Evolutionary conservation across 129 eudicot species (phyloP), one percentile per base, ranked within the genome.

Genomic region (Centella asiatica): DNA sequence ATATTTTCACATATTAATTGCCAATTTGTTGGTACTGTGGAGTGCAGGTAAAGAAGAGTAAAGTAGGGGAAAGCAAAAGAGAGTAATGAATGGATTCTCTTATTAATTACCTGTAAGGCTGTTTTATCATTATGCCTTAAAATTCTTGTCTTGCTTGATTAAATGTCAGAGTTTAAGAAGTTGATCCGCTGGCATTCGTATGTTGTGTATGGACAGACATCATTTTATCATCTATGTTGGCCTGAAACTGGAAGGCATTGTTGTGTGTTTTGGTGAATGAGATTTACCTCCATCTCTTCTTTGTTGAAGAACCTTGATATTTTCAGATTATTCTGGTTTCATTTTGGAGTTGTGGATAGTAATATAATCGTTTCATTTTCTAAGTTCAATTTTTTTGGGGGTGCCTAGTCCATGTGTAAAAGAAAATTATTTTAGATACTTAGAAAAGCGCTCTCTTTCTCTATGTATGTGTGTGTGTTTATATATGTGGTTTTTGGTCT

Each of bases 31-130:
- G 2, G 11, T 32, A 0, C 19, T 10, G 28, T 34, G 18, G 15
- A 57, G 34, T 34, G 63, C 63, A 57, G 63, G 63, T 33, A 34
- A 57, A 57, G 63, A 33, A 57, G 45, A n/a, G 27, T 32, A 4
- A 57, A 57, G 18, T 57, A 57, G 26, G n/a, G 40, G 45, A 33
- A 57, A 26, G 13, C 33, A 52, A 52, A 37, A 15, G 37, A 14
- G 6, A 22, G 17, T 31, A 54, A 32, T 28, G 37, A 14, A 32
- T n/a, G 39, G 37, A 18, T 54, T 12, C 39, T 14, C 60, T 18
- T n/a, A n/a, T n/a, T n/a, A n/a, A 23, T 55, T 54, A 28, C 15
- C 26, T 29, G 15, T 28, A 42, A 24, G 20, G 6, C 29, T 42
- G 19, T 4, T 56, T 27, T 7, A 54, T 4, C 17, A 27, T 56